Percentiles rank a stretch among this genome's conserved stretches.
Evolutionary conservation across 2,329 filamentous ascomycete species (phyloP).

Genomic region (Fusarium zealandicum): DNA sequence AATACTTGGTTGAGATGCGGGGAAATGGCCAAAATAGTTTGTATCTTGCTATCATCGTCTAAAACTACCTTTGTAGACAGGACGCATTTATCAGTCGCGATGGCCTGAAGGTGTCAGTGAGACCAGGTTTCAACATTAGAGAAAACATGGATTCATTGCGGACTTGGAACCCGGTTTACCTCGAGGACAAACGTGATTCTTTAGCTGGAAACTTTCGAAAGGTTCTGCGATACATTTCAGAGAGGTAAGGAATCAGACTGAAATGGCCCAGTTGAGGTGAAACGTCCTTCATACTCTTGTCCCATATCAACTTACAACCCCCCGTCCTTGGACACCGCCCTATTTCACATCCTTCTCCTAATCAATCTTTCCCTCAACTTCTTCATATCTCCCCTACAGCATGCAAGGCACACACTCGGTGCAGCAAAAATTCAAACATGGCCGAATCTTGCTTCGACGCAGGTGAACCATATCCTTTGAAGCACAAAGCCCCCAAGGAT

Average conservation of each 20-base stretch:
- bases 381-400: neutral
- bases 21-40: fast-evolving
- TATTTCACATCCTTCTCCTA: neutral
- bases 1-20: neutral
- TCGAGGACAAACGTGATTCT: too few species aligned
- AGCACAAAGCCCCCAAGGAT: neutral
- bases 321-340: neutral
- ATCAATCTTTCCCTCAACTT: neutral
- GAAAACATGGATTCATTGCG: neutral
- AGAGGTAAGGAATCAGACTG: too few species aligned
- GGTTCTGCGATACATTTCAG: too few species aligned
- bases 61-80: conserved; percentile 13
- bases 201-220: too few species aligned
- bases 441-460: neutral
- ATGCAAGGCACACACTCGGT: neutral
- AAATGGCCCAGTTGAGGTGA: neutral
- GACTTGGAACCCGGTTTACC: too few species aligned
- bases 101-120: neutral
- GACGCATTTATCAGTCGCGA: neutral
- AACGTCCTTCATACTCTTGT: neutral
- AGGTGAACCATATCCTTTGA: neutral
- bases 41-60: conserved; percentile 13
- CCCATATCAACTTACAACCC: conserved; percentile 1
- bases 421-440: conserved; percentile 15
- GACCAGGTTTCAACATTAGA: neutral